Conservation (phyloP, 306 rosid species). For the Begonia masoniana region DNA sequence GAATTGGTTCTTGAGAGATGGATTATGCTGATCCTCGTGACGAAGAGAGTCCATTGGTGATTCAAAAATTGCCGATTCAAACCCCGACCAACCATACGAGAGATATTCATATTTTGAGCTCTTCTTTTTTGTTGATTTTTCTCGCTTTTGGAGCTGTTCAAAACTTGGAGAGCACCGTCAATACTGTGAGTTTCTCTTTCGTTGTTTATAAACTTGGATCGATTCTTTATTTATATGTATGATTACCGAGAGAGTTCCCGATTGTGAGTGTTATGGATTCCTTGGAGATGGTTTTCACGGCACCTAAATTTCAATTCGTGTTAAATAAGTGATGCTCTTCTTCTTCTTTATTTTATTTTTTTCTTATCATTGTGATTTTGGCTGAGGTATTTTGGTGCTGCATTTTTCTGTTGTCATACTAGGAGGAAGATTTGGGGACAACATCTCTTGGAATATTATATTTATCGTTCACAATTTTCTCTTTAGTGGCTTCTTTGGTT, state of each 20-base stretch:
- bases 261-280: too few relatives aligned
- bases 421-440: slow-evolving; percentile 81
- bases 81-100: slow-evolving; percentile 19
- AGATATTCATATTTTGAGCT: slow-evolving; percentile 61
- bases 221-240: too few relatives aligned
- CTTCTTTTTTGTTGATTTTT: slow-evolving; percentile 59
- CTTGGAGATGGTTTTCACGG: too few relatives aligned
- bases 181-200: slow-evolving; percentile 39
- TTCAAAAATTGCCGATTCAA: slow-evolving; percentile 9
- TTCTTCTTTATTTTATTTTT: too few relatives aligned
- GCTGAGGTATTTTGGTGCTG: background rate
- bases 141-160: slow-evolving; percentile 91
- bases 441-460: slow-evolving; percentile 75
- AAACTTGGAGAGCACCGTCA: slow-evolving; percentile 72
- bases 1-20: slow-evolving; percentile 22
- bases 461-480: slow-evolving; percentile 67
- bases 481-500: slow-evolving; percentile 68
- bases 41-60: slow-evolving; percentile 51
- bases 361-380: background rate
- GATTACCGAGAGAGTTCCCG: too few relatives aligned
- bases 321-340: too few relatives aligned
- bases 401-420: slow-evolving; percentile 6
- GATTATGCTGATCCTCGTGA: slow-evolving; percentile 20
- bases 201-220: background rate
- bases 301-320: too few relatives aligned